These are phyloP conservation scores for Aspergillus brasiliensis DNA, from an alignment of 2,329 filamentous ascomycete genomes.

Conservation along the genomic window DNA sequence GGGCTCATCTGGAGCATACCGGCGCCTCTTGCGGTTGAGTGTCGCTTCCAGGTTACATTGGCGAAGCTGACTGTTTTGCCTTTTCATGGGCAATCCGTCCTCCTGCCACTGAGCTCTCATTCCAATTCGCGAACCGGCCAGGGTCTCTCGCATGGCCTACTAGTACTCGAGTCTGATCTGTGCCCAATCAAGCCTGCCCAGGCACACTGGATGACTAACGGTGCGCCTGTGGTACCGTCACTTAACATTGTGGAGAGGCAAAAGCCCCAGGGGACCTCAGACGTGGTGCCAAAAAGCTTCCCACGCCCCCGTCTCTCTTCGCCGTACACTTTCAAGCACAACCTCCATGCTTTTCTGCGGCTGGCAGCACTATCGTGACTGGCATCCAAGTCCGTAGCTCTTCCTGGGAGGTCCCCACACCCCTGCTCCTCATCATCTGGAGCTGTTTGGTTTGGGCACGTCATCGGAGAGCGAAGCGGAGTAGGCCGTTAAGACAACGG, in stretches of 20 bases:
- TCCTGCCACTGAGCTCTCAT: too few species aligned
- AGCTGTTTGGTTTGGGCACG: conserved; percentile 36
- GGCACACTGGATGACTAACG: background rate
- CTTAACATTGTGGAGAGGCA: too few species aligned
- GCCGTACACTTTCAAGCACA: background rate
- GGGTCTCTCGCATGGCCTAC: too few species aligned
- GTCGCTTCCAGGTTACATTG: too few species aligned
- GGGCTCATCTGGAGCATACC: too few species aligned
- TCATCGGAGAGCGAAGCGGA: background rate
- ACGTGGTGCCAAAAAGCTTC: background rate
- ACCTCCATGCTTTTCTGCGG: background rate
- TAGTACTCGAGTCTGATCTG: too few species aligned
- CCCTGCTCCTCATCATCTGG: background rate
- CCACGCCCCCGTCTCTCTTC: too few species aligned
- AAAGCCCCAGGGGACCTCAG: background rate
- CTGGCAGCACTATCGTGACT: background rate
- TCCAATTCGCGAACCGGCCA: too few species aligned
- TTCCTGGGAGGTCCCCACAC: conserved; percentile 46
- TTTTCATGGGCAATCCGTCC: too few species aligned
- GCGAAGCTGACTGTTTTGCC: too few species aligned
- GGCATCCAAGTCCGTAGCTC: background rate
- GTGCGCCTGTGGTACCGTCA: too few species aligned
- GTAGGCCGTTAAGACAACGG: background rate
- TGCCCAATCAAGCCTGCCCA: background rate
- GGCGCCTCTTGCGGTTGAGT: too few species aligned